Conservation (phyloP, 176 grass and related monocot genomes). For the Triticum turgidum region DNA sequence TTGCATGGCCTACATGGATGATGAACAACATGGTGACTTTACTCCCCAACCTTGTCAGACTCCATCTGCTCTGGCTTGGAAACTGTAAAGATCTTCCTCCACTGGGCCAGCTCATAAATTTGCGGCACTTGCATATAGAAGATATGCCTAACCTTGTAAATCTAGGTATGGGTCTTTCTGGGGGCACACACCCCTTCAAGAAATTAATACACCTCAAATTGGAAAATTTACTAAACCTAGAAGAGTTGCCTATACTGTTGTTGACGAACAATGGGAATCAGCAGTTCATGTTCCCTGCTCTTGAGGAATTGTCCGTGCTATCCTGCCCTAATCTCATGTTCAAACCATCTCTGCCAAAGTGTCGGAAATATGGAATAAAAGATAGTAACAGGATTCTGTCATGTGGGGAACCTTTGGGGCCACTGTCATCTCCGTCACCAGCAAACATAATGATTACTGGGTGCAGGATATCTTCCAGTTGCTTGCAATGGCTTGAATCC, state of each 20-base stretch:
- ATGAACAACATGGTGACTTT: neutral
- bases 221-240: slow-evolving; percentile 11
- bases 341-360: slow-evolving; percentile 18
- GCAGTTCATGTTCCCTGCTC: slow-evolving; percentile 32
- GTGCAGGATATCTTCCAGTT: slow-evolving; percentile 11
- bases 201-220: slow-evolving; percentile 30
- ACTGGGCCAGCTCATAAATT: slow-evolving; percentile 15
- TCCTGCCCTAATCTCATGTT: slow-evolving; percentile 23
- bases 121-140: slow-evolving; percentile 26
- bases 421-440: slow-evolving; percentile 15
- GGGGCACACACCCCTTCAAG: neutral
- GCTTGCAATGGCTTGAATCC: slow-evolving; percentile 15
- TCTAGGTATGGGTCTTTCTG: slow-evolving; percentile 32
- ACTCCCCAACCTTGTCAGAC: slow-evolving; percentile 31
- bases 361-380: slow-evolving; percentile 21
- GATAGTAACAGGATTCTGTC: slow-evolving; percentile 17
- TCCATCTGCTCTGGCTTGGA: slow-evolving; percentile 7
- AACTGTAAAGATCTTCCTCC: slow-evolving; percentile 26
- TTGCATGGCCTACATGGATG: slow-evolving; percentile 29
- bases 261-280: neutral
- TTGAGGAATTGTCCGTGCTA: slow-evolving; percentile 25
- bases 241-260: neutral
- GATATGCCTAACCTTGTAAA: slow-evolving; percentile 25
- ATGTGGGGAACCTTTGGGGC: slow-evolving; percentile 25
- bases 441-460: neutral